Evolutionary conservation across 257 asterid genomes (phyloP), one percentile per base, ranked within the genome.

Genomic region (Eustoma russellianum): DNA sequence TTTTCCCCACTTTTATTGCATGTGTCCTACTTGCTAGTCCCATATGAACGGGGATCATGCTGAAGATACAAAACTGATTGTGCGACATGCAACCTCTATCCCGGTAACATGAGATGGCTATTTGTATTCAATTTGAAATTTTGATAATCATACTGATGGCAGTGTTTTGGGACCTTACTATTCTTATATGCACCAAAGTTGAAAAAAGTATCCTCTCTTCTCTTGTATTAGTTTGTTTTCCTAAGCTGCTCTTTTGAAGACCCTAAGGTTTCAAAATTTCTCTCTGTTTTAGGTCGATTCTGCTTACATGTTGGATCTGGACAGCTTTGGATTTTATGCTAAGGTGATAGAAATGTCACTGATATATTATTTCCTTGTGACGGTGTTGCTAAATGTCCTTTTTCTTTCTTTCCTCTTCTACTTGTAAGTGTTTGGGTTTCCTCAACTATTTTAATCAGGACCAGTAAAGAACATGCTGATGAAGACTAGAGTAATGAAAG

Each of bases 31-130:
- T 43, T 52, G 53, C 52, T 79, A 92, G 99, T 85, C 95, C 50
- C 99, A 92, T 80, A 92, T 92, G 99, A 92, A 92, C 70, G 77
- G 83, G 77, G 97, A 92, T 72, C 99, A 92, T 61, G 56, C 69
- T 17, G 97, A 85, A 57, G 99, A 88, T 49, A 88, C 99, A 55
- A 92, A 77, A 77, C 79, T 72, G 61, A 88, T 92, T 19, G 99
- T 92, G 68, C 86, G 77, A 71, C 85, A 83, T 60, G 69, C 83
- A 55, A 77, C 94, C 40, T 83, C 95, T 55, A 72, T 85, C 59
- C 93, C 85, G 79, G 99, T 92, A 84, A 76, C 64, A 33, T 55
- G 60, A 33, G 11, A 28, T 59, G 41, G 30, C 38, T 52, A 24
- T 24, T 24, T 24, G 43, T 38, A 38, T 38, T 38, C 43, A 38